phyloP scores from a whole-genome alignment of 1,284 basidiomycete genomes.

The Cutaneotrichosporon dermatis region DNA sequence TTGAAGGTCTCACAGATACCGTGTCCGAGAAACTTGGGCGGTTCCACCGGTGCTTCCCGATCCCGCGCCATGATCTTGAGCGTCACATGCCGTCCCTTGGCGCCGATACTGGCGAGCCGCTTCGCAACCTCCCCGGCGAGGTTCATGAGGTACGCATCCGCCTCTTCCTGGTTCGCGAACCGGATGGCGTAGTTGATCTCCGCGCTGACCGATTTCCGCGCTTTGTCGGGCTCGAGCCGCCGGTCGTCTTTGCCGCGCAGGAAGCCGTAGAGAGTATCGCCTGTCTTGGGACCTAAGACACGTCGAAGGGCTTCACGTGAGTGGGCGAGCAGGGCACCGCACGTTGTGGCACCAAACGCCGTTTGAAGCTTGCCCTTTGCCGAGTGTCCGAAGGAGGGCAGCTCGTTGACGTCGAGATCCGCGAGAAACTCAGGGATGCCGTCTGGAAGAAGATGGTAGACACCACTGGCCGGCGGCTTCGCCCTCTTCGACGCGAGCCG shows the following conservation, averaged over 20 bases:
- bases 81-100: constrained; percentile 68
- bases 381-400: constrained; percentile 82
- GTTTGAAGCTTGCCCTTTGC: constrained; percentile 62
- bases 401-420: constrained; percentile 73
- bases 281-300: constrained; percentile 73
- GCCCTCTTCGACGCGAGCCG: constrained; percentile 85
- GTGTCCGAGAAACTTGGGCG: constrained; percentile 96
- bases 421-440: constrained; percentile 56
- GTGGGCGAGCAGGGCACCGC: constrained; percentile 65
- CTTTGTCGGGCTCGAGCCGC: constrained; percentile 73
- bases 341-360: constrained; percentile 66
- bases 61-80: constrained; percentile 86
- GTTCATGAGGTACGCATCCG: constrained; percentile 68
- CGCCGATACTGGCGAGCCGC: constrained; percentile 62
- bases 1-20: constrained; percentile 80
- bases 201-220: constrained; percentile 78
- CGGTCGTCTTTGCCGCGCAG: constrained; percentile 77
- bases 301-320: constrained; percentile 64
- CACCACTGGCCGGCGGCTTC: constrained; percentile 67
- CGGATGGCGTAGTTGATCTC: constrained; percentile 97
- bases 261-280: constrained; percentile 77
- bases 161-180: constrained; percentile 75
- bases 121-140: constrained; percentile 72
- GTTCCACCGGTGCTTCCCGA: constrained; percentile 78
- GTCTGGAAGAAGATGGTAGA: constrained; percentile 65